Conservation (phyloP, 2,329 filamentous ascomycete species). For the Arthrobotrys iridis region DNA sequence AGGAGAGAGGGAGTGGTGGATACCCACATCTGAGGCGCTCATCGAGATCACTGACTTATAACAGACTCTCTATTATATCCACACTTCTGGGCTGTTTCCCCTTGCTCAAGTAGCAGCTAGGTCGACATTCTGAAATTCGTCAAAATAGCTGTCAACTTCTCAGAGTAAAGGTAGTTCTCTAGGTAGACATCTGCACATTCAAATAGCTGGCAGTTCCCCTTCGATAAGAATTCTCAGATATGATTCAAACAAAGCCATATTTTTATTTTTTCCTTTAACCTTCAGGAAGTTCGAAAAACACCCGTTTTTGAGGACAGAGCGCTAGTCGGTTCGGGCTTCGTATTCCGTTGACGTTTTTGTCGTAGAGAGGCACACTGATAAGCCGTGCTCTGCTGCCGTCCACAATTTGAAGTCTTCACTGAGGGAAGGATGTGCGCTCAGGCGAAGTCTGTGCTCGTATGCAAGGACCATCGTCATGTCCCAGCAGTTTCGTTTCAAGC, state of each 20-base stretch:
- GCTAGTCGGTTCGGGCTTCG: neutral
- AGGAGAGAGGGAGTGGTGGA: neutral
- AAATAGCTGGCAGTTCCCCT: slow-evolving; percentile 7
- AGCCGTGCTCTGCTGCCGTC: slow-evolving; percentile 35
- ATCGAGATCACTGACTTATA: slow-evolving; percentile 29
- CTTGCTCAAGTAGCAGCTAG: slow-evolving; percentile 14
- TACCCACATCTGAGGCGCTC: slow-evolving; percentile 15
- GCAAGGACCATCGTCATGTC: slow-evolving; percentile 52
- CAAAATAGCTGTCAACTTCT: neutral
- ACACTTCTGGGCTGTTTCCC: neutral
- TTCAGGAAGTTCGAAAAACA: neutral
- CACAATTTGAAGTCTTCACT: neutral
- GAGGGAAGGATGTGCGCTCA: slow-evolving; percentile 39
- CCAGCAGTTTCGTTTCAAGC: slow-evolving; percentile 45
- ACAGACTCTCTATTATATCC: slow-evolving; percentile 8
- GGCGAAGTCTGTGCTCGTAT: slow-evolving; percentile 51
- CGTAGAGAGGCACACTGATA: slow-evolving; percentile 10
- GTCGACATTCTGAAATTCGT: slow-evolving; percentile 11
- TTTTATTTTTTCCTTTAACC: neutral
- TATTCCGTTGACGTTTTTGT: slow-evolving; percentile 41
- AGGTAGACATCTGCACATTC: neutral
- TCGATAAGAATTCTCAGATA: neutral
- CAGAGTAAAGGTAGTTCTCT: neutral
- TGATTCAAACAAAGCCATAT: neutral
- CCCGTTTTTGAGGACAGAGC: neutral